phyloP scores from a whole-genome alignment of 768 basidiomycete species.

The Boletus edulis region DNA sequence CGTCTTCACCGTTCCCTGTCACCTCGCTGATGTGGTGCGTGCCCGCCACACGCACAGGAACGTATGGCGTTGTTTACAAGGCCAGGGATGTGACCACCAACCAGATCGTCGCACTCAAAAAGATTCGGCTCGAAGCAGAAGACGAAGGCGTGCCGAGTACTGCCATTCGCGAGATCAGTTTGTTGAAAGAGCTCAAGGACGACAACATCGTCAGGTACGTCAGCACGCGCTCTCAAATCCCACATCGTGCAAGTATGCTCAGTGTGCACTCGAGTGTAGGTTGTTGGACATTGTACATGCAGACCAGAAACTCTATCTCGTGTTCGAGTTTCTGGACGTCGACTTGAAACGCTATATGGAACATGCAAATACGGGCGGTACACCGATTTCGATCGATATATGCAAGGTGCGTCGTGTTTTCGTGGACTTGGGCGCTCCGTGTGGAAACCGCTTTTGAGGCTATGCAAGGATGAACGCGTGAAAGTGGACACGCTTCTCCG shows the following conservation, averaged over 20 bases:
- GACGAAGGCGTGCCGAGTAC: slow-evolving; percentile 99
- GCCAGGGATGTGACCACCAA: slow-evolving; percentile 79
- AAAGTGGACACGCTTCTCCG: slow-evolving; percentile 1
- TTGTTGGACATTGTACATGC: slow-evolving; percentile 95
- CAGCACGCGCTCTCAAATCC: background rate
- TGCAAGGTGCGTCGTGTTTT: slow-evolving; percentile 67
- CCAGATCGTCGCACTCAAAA: slow-evolving; percentile 93
- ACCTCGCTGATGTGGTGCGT: slow-evolving; percentile 1
- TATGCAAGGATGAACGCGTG: slow-evolving; percentile 25
- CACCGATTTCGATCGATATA: slow-evolving; percentile 68
- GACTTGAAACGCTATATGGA: slow-evolving; percentile 99
- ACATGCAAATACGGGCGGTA: slow-evolving; percentile 66
- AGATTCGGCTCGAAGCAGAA: slow-evolving; percentile 96
- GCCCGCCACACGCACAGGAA: slow-evolving; percentile 53
- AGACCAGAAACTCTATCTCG: slow-evolving; percentile 96
- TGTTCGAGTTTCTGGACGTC: slow-evolving; percentile 96
- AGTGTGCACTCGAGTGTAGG: slow-evolving; percentile 40
- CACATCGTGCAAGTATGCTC: slow-evolving; percentile 2
- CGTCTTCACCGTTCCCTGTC: background rate
- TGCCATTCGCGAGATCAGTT: slow-evolving; percentile 95
- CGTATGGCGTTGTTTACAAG: slow-evolving; percentile 98
- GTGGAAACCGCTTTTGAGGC: slow-evolving; percentile 7
- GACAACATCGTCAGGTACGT: slow-evolving; percentile 89
- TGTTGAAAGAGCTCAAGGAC: slow-evolving; percentile 95
- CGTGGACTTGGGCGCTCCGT: background rate